These are phyloP conservation scores for Thermochaetoides dissita DNA, from an alignment of 2,329 filamentous ascomycete species.

Conservation along the genomic window DNA sequence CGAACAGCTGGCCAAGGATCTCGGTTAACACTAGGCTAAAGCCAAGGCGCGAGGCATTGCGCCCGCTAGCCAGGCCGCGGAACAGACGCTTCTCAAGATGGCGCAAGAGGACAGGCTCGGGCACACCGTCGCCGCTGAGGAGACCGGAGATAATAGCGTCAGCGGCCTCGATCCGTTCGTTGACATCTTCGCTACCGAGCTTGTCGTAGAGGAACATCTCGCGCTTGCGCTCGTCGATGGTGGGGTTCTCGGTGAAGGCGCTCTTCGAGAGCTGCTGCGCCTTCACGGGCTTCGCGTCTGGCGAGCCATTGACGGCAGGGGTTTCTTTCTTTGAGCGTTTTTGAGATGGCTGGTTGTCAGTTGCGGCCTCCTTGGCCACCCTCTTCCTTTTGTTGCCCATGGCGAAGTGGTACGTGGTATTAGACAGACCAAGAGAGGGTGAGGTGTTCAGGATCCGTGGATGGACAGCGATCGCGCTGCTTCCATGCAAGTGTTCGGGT, in stretches of 20 bases:
- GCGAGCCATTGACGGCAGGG: constrained; percentile 11
- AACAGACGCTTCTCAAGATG: constrained; percentile 59
- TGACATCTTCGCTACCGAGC: constrained; percentile 44
- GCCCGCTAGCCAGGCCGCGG: constrained; percentile 74
- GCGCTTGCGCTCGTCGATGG: constrained; percentile 39
- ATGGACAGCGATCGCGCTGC: background rate
- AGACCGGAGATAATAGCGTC: constrained; percentile 44
- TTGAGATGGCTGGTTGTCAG: constrained; percentile 19
- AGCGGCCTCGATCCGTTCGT: constrained; percentile 43
- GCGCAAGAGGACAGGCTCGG: constrained; percentile 39
- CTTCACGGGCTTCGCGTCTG: constrained; percentile 8
- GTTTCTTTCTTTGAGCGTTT: constrained; percentile 25
- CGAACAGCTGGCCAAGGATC: constrained; percentile 57
- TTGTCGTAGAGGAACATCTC: constrained; percentile 47
- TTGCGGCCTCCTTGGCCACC: constrained; percentile 18
- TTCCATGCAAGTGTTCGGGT: background rate
- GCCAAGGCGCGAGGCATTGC: constrained; percentile 75
- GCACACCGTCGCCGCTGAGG: constrained; percentile 32
- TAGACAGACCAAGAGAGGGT: background rate
- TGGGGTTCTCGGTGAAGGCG: constrained; percentile 38
- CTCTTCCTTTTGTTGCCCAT: constrained; percentile 34
- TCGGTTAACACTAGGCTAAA: constrained; percentile 84
- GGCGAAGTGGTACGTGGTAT: background rate
- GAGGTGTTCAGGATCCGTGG: background rate
- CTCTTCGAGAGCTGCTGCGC: constrained; percentile 22